These are phyloP conservation scores for Agaricus blazei DNA, from an alignment of 768 basidiomycete genomes.

Conservation along the genomic window DNA sequence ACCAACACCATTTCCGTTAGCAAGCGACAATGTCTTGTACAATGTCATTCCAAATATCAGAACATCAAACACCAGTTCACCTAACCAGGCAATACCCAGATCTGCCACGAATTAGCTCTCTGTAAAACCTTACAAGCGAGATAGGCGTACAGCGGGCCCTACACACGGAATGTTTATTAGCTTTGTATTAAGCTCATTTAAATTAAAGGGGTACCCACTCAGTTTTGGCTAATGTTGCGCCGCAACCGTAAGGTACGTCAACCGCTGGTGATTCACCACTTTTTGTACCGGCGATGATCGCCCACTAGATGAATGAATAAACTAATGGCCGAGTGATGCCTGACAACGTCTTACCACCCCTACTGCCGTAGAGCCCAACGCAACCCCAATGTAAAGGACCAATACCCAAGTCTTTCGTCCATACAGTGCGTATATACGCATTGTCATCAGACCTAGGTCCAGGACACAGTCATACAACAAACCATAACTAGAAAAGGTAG, in stretches of 20 bases:
- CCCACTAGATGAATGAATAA: background rate
- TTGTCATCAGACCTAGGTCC: slow-evolving; percentile 31
- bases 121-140: slow-evolving; percentile 14
- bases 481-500: background rate
- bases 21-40: slow-evolving; percentile 28
- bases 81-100: slow-evolving; percentile 31
- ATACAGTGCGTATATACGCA: slow-evolving; percentile 37
- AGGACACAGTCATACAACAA: background rate
- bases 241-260: background rate
- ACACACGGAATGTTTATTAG: background rate
- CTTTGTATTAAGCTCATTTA: background rate
- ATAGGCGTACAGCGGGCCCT: background rate
- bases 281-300: background rate
- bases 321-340: background rate
- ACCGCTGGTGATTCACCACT: background rate
- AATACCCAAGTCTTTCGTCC: slow-evolving; percentile 23
- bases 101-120: slow-evolving; percentile 14
- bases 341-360: slow-evolving; percentile 14
- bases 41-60: slow-evolving; percentile 36
- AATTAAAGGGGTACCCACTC: slow-evolving; percentile 16
- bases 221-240: background rate
- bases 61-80: slow-evolving; percentile 33
- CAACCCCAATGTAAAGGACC: slow-evolving; percentile 18
- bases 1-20: slow-evolving; percentile 16
- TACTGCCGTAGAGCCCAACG: slow-evolving; percentile 19